Evolutionary conservation across 176 grass and related monocot species (phyloP), one percentile per base, ranked within the genome.

Genomic region (Juncus inflexus): DNA sequence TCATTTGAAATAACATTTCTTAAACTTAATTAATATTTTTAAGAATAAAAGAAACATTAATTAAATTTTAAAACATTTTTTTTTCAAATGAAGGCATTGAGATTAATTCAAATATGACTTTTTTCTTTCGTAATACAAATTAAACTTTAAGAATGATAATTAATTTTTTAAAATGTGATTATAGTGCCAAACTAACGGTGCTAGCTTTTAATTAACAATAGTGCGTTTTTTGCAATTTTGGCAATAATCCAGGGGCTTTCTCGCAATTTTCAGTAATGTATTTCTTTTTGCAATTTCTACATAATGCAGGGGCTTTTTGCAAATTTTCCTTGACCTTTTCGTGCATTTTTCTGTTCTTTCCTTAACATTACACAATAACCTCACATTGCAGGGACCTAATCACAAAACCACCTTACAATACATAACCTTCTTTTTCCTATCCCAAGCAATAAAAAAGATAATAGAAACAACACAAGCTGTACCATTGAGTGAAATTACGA

Each of bases 361-460:
- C n/a, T 66, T 60, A 68, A 63, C 70, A 55, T 75, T 78, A 62
- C 15, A 37, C 64, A 42, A 50, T 64, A 9, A 14, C n/a, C 40
- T 28, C 40, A 75, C 77, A 79, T 80, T 84, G 38, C 91, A 95
- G 91, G 91, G 57, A 61, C 81, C 67, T 56, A 40, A 35, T 40
- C 70, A 72, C 12, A 77, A 81, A 67, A 38, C 77, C 50, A 58
- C 80, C 60, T 49, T 83, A 66, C 66, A 73, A 74, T 66, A 55
- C 61, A 63, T 88, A 45, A 6, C 54, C 66, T 77, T 88, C 55
- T n/a, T n/a, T n/a, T 72, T 81, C 81, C 69, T 91, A 41, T 70
- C 61, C 62, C 88, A 38, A 86, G 61, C 73, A 74, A 43, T 77
- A 45, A 65, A 80, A 70, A 65, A 70, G 51, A 83, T 76, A 49